Evolutionary conservation across 1,284 basidiomycete species (phyloP).

Genomic region (Microbotryum intermedium): DNA sequence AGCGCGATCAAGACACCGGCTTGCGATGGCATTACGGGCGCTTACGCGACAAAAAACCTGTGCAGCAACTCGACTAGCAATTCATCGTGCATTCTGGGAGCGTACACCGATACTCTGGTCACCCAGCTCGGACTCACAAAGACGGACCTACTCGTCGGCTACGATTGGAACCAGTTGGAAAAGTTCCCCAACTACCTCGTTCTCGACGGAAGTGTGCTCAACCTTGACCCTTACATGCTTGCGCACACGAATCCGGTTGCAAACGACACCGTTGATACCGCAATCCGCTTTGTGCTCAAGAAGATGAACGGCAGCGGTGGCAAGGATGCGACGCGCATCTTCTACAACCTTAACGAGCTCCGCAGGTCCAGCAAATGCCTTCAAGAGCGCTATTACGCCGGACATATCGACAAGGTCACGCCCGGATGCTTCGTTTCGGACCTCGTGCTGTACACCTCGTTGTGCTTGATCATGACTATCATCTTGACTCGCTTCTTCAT

Average conservation of each 20-base stretch:
- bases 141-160: conserved; percentile 63
- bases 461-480: conserved; percentile 82
- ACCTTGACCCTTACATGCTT: conserved; percentile 77
- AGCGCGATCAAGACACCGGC: conserved; percentile 44
- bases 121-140: conserved; percentile 54
- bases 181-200: conserved; percentile 64
- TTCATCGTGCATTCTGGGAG: conserved; percentile 49
- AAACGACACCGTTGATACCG: conserved; percentile 69
- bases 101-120: conserved; percentile 27
- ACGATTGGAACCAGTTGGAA: conserved; percentile 77
- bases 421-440: conserved; percentile 90
- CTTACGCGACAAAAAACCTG: conserved; percentile 63
- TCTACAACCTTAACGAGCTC: conserved; percentile 61
- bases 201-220: conserved; percentile 86
- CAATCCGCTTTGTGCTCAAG: conserved; percentile 65
- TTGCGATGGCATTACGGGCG: conserved; percentile 55
- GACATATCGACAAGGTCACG: conserved; percentile 91
- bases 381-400: conserved; percentile 74
- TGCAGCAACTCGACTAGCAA: conserved; percentile 48
- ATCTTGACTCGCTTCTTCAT: conserved; percentile 88
- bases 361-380: conserved; percentile 67
- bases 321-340: conserved; percentile 81
- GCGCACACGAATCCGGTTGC: conserved; percentile 60
- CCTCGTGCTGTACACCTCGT: conserved; percentile 81
- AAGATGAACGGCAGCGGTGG: conserved; percentile 47